A percentile compares a stretch with the other conserved stretches of the same genome.
These are phyloP conservation scores for Aquilaria sinensis DNA, from an alignment of 345 rosid species.

Conservation along the genomic window DNA sequence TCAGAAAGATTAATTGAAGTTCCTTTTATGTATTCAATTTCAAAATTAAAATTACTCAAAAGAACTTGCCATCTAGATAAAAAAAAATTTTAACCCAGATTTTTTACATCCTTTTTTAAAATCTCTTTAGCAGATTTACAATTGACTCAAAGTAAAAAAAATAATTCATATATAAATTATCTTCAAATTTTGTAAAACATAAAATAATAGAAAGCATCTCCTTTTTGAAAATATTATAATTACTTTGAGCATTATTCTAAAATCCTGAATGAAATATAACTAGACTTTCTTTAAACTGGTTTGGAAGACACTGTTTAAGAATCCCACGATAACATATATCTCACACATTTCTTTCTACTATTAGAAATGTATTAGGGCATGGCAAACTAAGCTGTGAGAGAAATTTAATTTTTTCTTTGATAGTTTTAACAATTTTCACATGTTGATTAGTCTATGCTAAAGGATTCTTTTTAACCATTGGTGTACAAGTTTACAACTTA, in stretches of 20 bases:
- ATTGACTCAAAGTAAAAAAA: too few relatives aligned
- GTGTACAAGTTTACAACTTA: neutral
- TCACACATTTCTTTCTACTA: too few relatives aligned
- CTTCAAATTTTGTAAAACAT: neutral
- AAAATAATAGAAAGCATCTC: neutral
- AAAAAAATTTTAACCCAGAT: too few relatives aligned
- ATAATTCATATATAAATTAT: too few relatives aligned
- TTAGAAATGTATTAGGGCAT: neutral
- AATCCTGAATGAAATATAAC: neutral
- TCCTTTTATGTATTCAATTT: neutral
- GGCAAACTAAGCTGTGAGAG: neutral
- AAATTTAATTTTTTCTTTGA: neutral
- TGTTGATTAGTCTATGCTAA: neutral
- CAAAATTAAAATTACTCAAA: too few relatives aligned
- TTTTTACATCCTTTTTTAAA: too few relatives aligned
- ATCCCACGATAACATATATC: neutral
- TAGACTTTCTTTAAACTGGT: too few relatives aligned
- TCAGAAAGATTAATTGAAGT: neutral
- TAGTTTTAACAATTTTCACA: neutral
- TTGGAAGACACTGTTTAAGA: neutral
- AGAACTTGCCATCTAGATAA: neutral
- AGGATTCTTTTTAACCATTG: neutral
- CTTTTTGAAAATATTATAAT: too few relatives aligned
- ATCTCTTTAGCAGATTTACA: too few relatives aligned
- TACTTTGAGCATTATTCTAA: neutral